Conservation (phyloP, 164 flowering plant species). For the Stephania japonica region DNA sequence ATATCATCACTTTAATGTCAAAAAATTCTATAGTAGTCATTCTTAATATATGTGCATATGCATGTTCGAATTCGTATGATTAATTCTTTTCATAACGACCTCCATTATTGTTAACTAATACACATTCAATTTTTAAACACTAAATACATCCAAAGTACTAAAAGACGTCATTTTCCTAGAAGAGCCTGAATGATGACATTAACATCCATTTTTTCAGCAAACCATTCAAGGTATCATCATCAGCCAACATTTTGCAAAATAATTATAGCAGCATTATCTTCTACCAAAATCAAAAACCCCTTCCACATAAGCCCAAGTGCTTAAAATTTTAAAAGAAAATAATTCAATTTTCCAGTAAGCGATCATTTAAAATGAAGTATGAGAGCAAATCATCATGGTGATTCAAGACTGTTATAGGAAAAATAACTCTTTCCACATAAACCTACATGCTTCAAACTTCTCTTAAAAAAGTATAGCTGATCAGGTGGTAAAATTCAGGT, state of each 20-base stretch:
- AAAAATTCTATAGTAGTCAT: too few relatives aligned
- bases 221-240: not conserved
- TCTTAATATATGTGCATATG: too few relatives aligned
- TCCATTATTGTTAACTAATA: too few relatives aligned
- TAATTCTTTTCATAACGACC: too few relatives aligned
- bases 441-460: not conserved
- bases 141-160: too few relatives aligned
- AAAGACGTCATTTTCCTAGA: too few relatives aligned
- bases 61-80: too few relatives aligned
- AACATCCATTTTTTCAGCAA: too few relatives aligned
- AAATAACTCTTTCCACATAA: not conserved
- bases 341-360: not conserved
- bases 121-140: too few relatives aligned
- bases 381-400: not conserved
- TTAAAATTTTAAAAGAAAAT: not conserved
- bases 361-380: not conserved
- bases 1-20: too few relatives aligned
- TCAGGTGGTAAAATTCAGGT: too few relatives aligned
- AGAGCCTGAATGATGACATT: too few relatives aligned
- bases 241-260: not conserved
- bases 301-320: not conserved
- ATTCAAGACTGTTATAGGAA: not conserved
- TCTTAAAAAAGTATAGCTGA: not conserved
- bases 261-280: not conserved
- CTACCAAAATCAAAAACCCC: not conserved